Conservation (phyloP, 1,284 basidiomycete genomes). For the Athelia psychrophila region DNA sequence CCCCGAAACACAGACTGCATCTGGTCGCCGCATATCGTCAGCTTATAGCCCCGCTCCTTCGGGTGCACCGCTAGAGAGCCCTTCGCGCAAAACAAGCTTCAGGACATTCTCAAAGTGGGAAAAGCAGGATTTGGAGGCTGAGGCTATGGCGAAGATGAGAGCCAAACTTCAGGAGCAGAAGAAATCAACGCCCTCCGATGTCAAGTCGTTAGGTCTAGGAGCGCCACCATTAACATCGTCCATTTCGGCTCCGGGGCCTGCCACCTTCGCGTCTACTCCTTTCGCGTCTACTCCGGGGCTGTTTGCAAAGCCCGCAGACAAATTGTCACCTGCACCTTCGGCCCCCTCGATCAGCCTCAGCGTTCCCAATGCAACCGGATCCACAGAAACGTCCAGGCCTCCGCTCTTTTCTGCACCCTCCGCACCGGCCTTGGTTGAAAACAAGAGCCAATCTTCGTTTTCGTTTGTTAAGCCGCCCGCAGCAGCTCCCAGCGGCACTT, state of each 20-base stretch:
- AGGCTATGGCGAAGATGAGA: conserved; percentile 66
- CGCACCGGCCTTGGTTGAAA: background rate
- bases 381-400: conserved; percentile 7
- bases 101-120: conserved; percentile 75
- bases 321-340: conserved; percentile 3
- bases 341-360: conserved; percentile 1
- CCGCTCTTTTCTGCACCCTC: conserved; percentile 10
- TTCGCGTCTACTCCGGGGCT: conserved; percentile 5
- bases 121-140: conserved; percentile 76
- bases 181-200: conserved; percentile 22
- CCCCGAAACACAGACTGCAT: conserved; percentile 22
- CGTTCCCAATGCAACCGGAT: conserved; percentile 4
- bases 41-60: conserved; percentile 26
- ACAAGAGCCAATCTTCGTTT: conserved; percentile 7
- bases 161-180: conserved; percentile 43
- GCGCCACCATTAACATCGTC: conserved; percentile 7
- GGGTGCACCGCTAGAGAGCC: conserved; percentile 52
- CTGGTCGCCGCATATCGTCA: conserved; percentile 37
- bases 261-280: conserved; percentile 7
- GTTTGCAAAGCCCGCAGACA: conserved; percentile 1
- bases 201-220: conserved; percentile 16
- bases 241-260: background rate
- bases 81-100: conserved; percentile 28
- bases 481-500: conserved; percentile 4
- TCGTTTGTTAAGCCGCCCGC: conserved; percentile 15